Conservation (phyloP, 805 yeast species). For the Starmerella floricola region DNA sequence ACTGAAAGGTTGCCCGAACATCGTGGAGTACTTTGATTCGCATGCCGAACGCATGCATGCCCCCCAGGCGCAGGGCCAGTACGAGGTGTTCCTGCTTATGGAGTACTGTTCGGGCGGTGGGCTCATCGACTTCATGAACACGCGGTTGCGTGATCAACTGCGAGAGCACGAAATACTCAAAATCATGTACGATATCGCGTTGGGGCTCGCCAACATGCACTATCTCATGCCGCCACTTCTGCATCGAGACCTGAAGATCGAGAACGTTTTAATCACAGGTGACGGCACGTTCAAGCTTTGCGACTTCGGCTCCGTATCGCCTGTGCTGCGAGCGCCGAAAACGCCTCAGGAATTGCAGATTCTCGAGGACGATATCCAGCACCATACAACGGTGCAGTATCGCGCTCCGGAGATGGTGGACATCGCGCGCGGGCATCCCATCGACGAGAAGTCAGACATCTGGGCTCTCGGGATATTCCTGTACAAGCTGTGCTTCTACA, state of each 20-base stretch:
- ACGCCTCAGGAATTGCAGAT: conserved; percentile 59
- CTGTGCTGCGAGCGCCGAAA: conserved; percentile 60
- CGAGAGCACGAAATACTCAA: conserved; percentile 63
- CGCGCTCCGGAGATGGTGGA: conserved; percentile 95
- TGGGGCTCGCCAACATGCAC: conserved; percentile 82
- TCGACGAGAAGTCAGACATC: conserved; percentile 84
- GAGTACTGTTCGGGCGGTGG: conserved; percentile 84
- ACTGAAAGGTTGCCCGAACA: conserved; percentile 59
- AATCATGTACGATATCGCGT: conserved; percentile 70
- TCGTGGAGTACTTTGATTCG: conserved; percentile 87
- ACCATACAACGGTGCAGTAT: conserved; percentile 92
- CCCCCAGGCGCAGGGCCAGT: conserved; percentile 34
- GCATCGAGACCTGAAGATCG: conserved; percentile 90
- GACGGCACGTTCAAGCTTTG: conserved; percentile 72
- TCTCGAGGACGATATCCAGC: conserved; percentile 72
- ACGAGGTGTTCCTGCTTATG: conserved; percentile 86
- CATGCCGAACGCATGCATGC: conserved; percentile 66
- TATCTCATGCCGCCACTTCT: conserved; percentile 51
- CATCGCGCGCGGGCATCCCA: conserved; percentile 65
- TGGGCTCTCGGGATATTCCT: conserved; percentile 95
- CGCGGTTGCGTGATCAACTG: conserved; percentile 65
- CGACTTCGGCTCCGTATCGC: conserved; percentile 85
- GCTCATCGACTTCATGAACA: conserved; percentile 77
- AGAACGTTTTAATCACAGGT: conserved; percentile 63
- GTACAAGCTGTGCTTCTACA: conserved; percentile 81